Conservation (phyloP, 495 filamentous ascomycete genomes). For the Ascobolus immersus region DNA sequence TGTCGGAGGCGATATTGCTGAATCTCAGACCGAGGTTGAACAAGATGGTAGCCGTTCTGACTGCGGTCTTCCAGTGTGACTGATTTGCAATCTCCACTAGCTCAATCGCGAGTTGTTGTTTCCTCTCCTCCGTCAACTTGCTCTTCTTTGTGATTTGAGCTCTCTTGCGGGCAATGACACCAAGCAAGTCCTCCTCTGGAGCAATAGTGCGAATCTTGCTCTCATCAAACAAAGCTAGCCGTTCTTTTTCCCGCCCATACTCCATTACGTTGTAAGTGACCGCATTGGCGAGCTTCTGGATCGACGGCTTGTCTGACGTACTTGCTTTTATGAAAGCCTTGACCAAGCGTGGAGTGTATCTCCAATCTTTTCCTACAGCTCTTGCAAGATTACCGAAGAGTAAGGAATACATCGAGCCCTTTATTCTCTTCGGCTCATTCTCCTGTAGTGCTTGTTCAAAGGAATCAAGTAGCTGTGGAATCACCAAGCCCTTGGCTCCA, state of each 20-base stretch:
- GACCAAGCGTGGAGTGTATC: conserved; percentile 65
- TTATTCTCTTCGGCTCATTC: conserved; percentile 68
- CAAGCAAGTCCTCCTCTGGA: conserved; percentile 39
- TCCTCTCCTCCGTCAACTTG: conserved; percentile 51
- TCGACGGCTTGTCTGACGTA: conserved; percentile 71
- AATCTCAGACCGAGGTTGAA: conserved; percentile 72
- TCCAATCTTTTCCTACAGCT: conserved; percentile 71
- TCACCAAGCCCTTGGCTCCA: conserved; percentile 62
- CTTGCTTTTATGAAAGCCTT: conserved; percentile 70
- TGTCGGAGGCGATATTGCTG: conserved; percentile 54
- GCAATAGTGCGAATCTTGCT: conserved; percentile 44
- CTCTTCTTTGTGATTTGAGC: conserved; percentile 48
- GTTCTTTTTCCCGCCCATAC: conserved; percentile 59
- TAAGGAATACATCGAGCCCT: conserved; percentile 74
- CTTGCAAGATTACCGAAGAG: conserved; percentile 73
- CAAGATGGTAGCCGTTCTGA: conserved; percentile 63
- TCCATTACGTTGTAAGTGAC: conserved; percentile 73
- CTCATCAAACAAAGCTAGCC: conserved; percentile 65
- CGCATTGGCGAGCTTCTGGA: conserved; percentile 65
- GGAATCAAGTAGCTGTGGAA: conserved; percentile 56
- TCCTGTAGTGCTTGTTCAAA: conserved; percentile 60
- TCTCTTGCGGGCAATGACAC: conserved; percentile 36
- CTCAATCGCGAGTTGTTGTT: conserved; percentile 52
- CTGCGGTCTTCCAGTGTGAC: conserved; percentile 90
- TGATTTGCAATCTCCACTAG: conserved; percentile 49